Evolutionary conservation across 2,329 filamentous ascomycete genomes (phyloP), one percentile per base, ranked within the genome.

Genomic region (Pseudogymnoascus sp.): DNA sequence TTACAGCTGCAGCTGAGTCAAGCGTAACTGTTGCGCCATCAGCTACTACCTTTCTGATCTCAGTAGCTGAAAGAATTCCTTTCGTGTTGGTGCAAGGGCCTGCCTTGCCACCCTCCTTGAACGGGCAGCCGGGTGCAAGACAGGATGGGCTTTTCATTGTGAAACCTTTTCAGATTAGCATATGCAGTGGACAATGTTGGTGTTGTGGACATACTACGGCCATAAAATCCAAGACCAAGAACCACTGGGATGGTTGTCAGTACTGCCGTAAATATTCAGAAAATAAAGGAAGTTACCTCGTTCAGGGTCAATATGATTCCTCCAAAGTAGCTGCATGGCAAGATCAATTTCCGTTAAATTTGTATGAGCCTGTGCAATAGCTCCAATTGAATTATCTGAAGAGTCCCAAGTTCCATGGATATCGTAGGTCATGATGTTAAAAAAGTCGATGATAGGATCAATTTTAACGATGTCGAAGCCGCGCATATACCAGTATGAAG

Each of bases 291-390:
- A 58, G 6, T 69, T 70, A 9, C 82, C 64, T 61, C 79, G 77
- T 0, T 64, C 60, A 0, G 79, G 70, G 0, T 69, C 64, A 1
- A 82, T 67, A 22, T 73, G 65, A 28, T 72, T 74, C 4, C 76
- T 70, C 77, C 79, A 81, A 3, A 81, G 67, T 0, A 81, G 74
- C 2, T 78, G 71, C 0, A 78, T 57, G 0, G 71, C 71, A 0
- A 64, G 28, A 5, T 75, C 69, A 30, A 79, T 79, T 64, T 80
- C 76, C 1, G 75, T 77, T 0, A 80, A 62, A 62, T 80, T 78
- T 1, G 78, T 77, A 62, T 80, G 77, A 0, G 68, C 68, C 12
- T 70, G 63, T 1, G 74, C 68, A n/a, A 68, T 68, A 1, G 70
- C 57, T 0, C 75, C 76, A 4, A 70, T 70, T 0, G 62, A 73